Conservation (phyloP, 805 yeast species). For the Yarrowia divulgata region DNA sequence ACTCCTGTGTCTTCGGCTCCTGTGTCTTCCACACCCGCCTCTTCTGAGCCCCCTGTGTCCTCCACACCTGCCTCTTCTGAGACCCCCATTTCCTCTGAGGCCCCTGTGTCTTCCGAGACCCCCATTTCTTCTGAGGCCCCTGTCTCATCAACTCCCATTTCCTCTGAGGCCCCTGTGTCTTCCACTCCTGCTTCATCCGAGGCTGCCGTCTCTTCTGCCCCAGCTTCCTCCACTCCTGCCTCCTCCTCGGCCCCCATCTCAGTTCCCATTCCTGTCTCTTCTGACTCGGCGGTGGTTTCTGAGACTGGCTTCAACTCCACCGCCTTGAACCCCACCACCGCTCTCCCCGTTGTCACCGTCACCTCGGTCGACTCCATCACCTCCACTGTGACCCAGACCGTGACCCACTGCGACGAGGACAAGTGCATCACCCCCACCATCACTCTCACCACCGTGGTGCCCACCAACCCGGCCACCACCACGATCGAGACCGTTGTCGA, state of each 20-base stretch:
- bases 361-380: constrained; percentile 16
- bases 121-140: neutral
- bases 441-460: constrained; percentile 35
- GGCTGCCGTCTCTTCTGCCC: neutral
- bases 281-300: neutral
- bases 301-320: neutral
- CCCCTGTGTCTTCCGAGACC: neutral
- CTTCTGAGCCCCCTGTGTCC: neutral
- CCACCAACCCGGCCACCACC: constrained; percentile 31
- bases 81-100: neutral
- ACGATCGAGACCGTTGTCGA: constrained; percentile 15
- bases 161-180: neutral
- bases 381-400: constrained; percentile 22
- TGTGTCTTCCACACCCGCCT: neutral
- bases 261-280: neutral
- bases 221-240: neutral
- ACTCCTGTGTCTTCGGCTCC: neutral
- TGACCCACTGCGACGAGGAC: constrained; percentile 34
- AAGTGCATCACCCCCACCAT: constrained; percentile 33
- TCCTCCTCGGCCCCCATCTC: neutral
- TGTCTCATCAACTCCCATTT: neutral
- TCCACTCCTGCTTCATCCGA: neutral
- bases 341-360: constrained; percentile 1
- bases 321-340: neutral
- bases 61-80: neutral